Base-by-base conservation (phyloP, 805 yeast genomes). In the Sungouiella blattae region DNA sequence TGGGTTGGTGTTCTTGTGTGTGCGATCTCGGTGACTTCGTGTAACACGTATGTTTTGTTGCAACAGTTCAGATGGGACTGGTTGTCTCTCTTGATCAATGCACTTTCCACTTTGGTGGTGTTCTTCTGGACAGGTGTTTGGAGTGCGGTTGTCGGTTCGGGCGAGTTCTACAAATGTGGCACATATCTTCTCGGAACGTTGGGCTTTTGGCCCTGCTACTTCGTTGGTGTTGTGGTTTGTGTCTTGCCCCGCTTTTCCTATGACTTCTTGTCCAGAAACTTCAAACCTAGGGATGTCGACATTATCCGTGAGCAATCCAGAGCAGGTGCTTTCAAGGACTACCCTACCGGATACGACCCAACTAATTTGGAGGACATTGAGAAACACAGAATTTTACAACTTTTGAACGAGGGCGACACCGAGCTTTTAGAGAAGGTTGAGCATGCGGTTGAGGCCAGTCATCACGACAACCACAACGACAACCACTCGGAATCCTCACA, bases 101-200 rank as follows among this genome's bases (percentile, higher is more conserved):
- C 71, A 1, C 52, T 86, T 30, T 79, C 87, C 11, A 68, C 70
- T 35, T 53, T 80, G 41, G 46, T 83, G 28, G 67, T 83, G 12
- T 82, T 72, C 47, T 74, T 78, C 53, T 85, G 94, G 94, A 76
- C 86, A 4, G 89, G 91, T n/a, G 75, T 79, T 15, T 85, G 89
- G 82, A 74, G 87, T 20, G 59, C 77, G 4, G 57, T 72, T 18
- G 42, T 60, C 2, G 58, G 64, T 37, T 71, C 85, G 6, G 69
- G 66, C 8, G 84, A 78, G 49, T 80, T 80, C 47, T 85, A 77
- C 58, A 68, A 72, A 39, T 76, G 83, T 16, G 93, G 84, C 2
- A 56, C 77, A 2, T 77, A 79, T 48, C 69, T 72, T 22, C 78
- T 78, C 46, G 87, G 88, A 13, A 60, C 80, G 5, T 63, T 71